These are phyloP conservation scores for Asterochloris erici DNA, from an alignment of 139 green algal genomes.

Conservation along the genomic window DNA sequence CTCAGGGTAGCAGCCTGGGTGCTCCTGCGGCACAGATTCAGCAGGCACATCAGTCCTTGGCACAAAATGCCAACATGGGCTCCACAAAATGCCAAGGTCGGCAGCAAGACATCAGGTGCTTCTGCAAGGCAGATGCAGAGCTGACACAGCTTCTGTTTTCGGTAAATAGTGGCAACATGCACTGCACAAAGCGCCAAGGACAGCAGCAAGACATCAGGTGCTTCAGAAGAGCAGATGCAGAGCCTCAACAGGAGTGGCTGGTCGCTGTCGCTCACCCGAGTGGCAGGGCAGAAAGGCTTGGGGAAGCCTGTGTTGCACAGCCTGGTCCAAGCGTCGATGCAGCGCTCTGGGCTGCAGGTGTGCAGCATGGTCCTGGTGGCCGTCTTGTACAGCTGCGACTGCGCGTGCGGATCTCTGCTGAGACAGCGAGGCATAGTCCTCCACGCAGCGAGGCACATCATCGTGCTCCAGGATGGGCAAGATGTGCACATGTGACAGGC, in stretches of 20 bases:
- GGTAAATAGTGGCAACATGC: too few species aligned
- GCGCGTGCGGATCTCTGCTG: neutral
- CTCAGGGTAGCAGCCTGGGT: neutral
- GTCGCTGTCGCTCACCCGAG: neutral
- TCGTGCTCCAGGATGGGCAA: neutral
- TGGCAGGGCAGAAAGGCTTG: neutral
- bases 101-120: neutral
- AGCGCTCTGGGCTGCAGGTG: neutral
- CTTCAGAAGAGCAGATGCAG: neutral
- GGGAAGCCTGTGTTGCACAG: neutral
- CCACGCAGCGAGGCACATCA: neutral
- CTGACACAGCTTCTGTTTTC: too few species aligned
- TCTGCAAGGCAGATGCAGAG: too few species aligned
- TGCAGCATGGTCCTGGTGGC: neutral
- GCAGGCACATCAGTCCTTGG: neutral
- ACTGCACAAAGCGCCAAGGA: neutral
- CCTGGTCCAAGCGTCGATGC: neutral
- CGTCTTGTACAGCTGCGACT: neutral
- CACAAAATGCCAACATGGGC: neutral
- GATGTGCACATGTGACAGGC: neutral
- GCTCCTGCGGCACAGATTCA: neutral
- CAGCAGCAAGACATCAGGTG: neutral
- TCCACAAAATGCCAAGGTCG: neutral
- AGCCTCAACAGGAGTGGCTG: neutral
- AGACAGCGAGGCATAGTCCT: neutral